Conservation (phyloP, 371 early-diverging fungal species). For the Parasitella parasitica region DNA sequence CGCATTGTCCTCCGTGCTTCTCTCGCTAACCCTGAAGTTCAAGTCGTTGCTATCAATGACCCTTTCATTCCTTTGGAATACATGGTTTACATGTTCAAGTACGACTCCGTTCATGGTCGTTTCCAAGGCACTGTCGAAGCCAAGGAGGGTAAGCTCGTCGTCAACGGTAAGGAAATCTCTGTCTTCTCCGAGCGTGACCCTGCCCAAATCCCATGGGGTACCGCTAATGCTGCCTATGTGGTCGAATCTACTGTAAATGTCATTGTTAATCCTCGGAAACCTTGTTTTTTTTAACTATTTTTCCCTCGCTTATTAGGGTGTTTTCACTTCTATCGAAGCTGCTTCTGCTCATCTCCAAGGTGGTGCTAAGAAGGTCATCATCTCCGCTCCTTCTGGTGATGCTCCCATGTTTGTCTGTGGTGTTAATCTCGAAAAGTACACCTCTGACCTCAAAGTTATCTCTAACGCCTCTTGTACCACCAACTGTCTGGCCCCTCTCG, state of each 20-base stretch:
- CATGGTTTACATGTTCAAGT: conserved; percentile 96
- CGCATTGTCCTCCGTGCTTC: conserved; percentile 96
- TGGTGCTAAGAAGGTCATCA: conserved; percentile 98
- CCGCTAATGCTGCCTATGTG: conserved; percentile 82
- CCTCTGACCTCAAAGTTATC: conserved; percentile 81
- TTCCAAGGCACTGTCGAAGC: conserved; percentile 77
- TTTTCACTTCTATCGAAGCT: conserved; percentile 92
- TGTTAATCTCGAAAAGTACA: conserved; percentile 95
- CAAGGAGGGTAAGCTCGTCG: conserved; percentile 82
- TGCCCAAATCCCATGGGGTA: conserved; percentile 90
- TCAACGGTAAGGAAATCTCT: conserved; percentile 79
- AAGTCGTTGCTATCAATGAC: conserved; percentile 97
- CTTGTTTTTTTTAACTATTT: conserved; percentile 53
- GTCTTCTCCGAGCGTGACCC: conserved; percentile 79
- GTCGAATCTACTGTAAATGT: conserved; percentile 34
- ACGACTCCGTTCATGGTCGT: conserved; percentile 97
- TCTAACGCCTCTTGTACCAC: conserved; percentile 99
- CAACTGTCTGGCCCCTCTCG: conserved; percentile 99
- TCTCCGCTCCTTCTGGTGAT: conserved; percentile 95
- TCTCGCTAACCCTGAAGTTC: conserved; percentile 65
- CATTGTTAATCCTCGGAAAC: background rate
- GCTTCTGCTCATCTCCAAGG: conserved; percentile 82
- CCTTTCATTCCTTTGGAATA: conserved; percentile 96
- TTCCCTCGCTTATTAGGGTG: conserved; percentile 86
- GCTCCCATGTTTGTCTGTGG: conserved; percentile 89